Percentiles rank a stretch among this genome's conserved stretches.
Evolutionary conservation across 441 rosid species (phyloP).

Genomic region (Sinapis alba): DNA sequence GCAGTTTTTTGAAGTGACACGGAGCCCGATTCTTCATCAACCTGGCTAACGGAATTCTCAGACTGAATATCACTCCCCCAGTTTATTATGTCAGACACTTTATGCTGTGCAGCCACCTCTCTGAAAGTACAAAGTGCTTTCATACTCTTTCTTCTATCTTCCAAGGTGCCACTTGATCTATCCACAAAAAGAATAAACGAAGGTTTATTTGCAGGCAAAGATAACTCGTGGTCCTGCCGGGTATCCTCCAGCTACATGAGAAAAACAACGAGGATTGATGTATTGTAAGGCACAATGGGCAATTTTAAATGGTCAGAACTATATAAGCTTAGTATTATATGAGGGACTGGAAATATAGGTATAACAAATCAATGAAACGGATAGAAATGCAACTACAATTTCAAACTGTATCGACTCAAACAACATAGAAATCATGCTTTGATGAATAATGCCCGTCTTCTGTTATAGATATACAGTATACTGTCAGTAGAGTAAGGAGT

Average conservation of each 20-base stretch:
- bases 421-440: conserved; percentile 4
- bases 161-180: conserved; percentile 63
- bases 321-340: conserved; percentile 5
- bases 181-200: conserved; percentile 87
- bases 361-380: background rate
- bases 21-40: conserved; percentile 40
- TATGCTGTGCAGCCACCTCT: conserved; percentile 59
- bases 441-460: background rate
- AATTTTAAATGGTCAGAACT: background rate
- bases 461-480: conserved; percentile 5
- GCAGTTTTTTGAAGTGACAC: conserved; percentile 55
- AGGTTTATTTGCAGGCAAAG: conserved; percentile 71
- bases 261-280: conserved; percentile 15
- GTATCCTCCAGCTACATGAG: conserved; percentile 65
- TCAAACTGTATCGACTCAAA: conserved; percentile 5
- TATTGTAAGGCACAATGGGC: background rate
- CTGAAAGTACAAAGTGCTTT: conserved; percentile 72
- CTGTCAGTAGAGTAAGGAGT: background rate
- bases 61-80: conserved; percentile 41
- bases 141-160: conserved; percentile 61
- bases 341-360: background rate
- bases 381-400: background rate
- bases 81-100: conserved; percentile 39
- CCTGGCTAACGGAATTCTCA: conserved; percentile 43
- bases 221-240: conserved; percentile 52